Evolutionary conservation across 148 eudicot species (phyloP).

Genomic region (Chenopodium quinoa): DNA sequence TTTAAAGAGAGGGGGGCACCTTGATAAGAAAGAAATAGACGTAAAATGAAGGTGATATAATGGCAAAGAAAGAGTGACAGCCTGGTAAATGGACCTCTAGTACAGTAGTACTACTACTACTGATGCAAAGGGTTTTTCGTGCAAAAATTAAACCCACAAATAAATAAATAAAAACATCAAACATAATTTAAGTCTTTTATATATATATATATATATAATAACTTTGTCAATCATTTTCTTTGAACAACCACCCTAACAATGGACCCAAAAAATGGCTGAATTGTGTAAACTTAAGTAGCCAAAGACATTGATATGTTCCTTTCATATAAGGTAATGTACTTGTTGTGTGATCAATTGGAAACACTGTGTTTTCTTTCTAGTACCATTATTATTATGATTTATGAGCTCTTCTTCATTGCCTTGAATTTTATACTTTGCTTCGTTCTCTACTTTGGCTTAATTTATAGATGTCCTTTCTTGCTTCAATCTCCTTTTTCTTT

Average conservation of each 20-base stretch:
- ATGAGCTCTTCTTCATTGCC: background rate
- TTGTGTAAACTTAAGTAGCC: constrained; percentile 15
- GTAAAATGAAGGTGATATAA: background rate
- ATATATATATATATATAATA: too few species aligned
- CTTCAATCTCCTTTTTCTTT: background rate
- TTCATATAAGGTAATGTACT: constrained; percentile 11
- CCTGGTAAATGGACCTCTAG: constrained; percentile 12
- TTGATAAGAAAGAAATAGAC: constrained; percentile 9
- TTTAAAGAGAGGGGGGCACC: background rate
- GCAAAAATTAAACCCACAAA: constrained; percentile 12
- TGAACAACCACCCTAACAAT: constrained; percentile 3
- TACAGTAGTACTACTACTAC: too few species aligned
- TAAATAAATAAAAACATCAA: background rate
- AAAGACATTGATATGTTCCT: constrained; percentile 21
- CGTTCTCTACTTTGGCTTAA: too few species aligned
- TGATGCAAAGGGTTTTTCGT: background rate
- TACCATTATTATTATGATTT: background rate
- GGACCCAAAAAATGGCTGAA: constrained; percentile 5
- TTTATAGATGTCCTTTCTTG: background rate
- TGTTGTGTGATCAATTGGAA: constrained; percentile 7
- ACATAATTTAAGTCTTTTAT: too few species aligned
- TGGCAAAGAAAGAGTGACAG: constrained; percentile 8
- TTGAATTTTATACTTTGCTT: background rate
- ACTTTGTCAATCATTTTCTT: background rate
- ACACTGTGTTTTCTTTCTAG: background rate